phyloP scores from a whole-genome alignment of 257 asterid species.

The Penstemon eatonii region DNA sequence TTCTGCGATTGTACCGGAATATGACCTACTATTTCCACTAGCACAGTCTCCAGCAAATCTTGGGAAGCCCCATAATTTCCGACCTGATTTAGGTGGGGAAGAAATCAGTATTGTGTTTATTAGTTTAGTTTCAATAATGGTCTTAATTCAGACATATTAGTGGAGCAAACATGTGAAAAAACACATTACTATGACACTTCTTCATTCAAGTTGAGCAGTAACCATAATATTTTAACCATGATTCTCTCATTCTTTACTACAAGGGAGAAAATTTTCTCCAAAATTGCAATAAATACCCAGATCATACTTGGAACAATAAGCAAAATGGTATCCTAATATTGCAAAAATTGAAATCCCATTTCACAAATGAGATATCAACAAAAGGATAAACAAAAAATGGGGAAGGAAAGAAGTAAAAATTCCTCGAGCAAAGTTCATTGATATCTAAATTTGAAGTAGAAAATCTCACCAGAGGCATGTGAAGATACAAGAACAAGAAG shows the following conservation, averaged over 20 bases:
- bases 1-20: conserved; percentile 64
- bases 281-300: too few species aligned
- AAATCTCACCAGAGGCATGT: conserved; percentile 64
- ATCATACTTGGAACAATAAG: too few species aligned
- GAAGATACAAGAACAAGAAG: conserved; percentile 88
- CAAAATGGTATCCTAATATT: too few species aligned
- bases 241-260: too few species aligned
- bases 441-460: neutral
- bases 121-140: neutral
- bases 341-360: too few species aligned
- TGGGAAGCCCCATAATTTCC: conserved; percentile 90
- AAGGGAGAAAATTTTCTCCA: too few species aligned
- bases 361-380: too few species aligned
- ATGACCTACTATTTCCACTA: conserved; percentile 69
- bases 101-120: neutral
- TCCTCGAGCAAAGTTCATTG: neutral
- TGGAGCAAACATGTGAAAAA: neutral
- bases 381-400: neutral
- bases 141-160: neutral
- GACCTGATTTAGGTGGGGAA: conserved; percentile 42
- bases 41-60: conserved; percentile 99
- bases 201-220: too few species aligned
- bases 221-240: too few species aligned
- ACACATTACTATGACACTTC: too few species aligned
- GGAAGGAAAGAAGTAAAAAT: neutral